Evolutionary conservation across 1,139 yeast species (phyloP).

Genomic region (Pichia sp.): DNA sequence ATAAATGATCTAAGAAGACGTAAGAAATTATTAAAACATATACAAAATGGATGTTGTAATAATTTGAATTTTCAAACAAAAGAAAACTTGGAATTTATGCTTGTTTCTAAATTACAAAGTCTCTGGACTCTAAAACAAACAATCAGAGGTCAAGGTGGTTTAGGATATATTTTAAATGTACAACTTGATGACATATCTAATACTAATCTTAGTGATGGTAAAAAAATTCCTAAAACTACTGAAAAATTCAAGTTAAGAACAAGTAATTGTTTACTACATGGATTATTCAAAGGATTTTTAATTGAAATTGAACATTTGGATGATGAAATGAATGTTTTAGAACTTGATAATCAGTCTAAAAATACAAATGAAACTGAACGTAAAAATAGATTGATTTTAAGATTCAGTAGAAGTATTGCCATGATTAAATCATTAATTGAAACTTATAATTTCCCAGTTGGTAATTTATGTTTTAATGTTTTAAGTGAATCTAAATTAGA

Average conservation of each 20-base stretch:
- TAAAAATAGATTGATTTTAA: slow-evolving; percentile 23
- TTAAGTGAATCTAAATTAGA: slow-evolving; percentile 31
- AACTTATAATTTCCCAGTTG: slow-evolving; percentile 29
- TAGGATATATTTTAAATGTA: slow-evolving; percentile 48
- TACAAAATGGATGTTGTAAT: slow-evolving; percentile 28
- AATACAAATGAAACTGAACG: slow-evolving; percentile 14
- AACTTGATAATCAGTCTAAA: slow-evolving; percentile 12
- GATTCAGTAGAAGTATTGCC: slow-evolving; percentile 28
- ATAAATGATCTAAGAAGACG: slow-evolving; percentile 12
- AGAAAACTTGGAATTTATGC: slow-evolving; percentile 44
- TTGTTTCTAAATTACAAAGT: slow-evolving; percentile 56
- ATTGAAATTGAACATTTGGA: slow-evolving; percentile 48
- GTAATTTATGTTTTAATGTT: slow-evolving; percentile 31
- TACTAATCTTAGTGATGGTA: not conserved
- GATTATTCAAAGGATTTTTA: slow-evolving; percentile 63
- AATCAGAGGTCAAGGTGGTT: slow-evolving; percentile 75
- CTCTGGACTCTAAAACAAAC: slow-evolving; percentile 67
- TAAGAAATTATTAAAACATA: slow-evolving; percentile 22
- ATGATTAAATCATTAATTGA: slow-evolving; percentile 28
- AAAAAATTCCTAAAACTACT: slow-evolving; percentile 5
- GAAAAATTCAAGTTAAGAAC: slow-evolving; percentile 42
- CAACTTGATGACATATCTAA: slow-evolving; percentile 32
- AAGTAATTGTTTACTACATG: slow-evolving; percentile 68
- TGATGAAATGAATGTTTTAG: slow-evolving; percentile 19
- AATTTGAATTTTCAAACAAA: slow-evolving; percentile 38